These are phyloP conservation scores for Neurospora sp. DNA, from an alignment of 2,329 filamentous ascomycete species.

Conservation along the genomic window DNA sequence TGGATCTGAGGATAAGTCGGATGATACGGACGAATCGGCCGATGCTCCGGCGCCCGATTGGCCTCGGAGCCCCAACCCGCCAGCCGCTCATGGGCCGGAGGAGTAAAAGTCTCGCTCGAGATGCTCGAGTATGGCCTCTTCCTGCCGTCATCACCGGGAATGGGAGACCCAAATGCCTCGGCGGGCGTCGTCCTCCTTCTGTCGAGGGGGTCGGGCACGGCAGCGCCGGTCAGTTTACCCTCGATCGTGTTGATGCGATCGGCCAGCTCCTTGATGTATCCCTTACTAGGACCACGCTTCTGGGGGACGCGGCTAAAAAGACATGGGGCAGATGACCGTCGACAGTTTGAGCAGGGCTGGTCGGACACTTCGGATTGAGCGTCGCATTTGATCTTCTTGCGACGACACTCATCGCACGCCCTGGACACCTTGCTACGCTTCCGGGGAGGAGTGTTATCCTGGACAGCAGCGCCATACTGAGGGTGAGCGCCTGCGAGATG, in stretches of 20 bases:
- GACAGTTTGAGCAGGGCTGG: conserved; percentile 72
- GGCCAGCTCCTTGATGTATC: conserved; percentile 87
- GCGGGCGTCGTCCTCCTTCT: conserved; percentile 28
- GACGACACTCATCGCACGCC: conserved; percentile 79
- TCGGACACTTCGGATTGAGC: conserved; percentile 64
- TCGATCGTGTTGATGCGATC: conserved; percentile 77
- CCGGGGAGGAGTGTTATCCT: conserved; percentile 53
- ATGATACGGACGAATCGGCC: conserved; percentile 32
- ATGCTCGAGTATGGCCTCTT: conserved; percentile 42
- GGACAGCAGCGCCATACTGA: conserved; percentile 27
- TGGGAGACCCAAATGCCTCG: conserved; percentile 43
- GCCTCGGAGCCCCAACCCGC: conserved; percentile 24
- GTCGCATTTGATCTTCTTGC: conserved; percentile 87
- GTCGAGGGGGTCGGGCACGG: conserved; percentile 30
- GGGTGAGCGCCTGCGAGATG: conserved; percentile 18
- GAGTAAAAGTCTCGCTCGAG: conserved; percentile 30
- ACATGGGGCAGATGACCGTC: conserved; percentile 64
- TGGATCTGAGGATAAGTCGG: conserved; percentile 21
- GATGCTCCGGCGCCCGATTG: conserved; percentile 32
- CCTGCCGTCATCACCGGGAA: conserved; percentile 23
- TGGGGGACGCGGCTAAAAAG: conserved; percentile 81
- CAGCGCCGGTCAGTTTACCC: conserved; percentile 52
- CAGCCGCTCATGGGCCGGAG: conserved; percentile 32
- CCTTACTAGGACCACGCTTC: conserved; percentile 84
- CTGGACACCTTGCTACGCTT: conserved; percentile 81